phyloP scores from a whole-genome alignment of 2,329 filamentous ascomycete species.

The Xylariaceae sp. region DNA sequence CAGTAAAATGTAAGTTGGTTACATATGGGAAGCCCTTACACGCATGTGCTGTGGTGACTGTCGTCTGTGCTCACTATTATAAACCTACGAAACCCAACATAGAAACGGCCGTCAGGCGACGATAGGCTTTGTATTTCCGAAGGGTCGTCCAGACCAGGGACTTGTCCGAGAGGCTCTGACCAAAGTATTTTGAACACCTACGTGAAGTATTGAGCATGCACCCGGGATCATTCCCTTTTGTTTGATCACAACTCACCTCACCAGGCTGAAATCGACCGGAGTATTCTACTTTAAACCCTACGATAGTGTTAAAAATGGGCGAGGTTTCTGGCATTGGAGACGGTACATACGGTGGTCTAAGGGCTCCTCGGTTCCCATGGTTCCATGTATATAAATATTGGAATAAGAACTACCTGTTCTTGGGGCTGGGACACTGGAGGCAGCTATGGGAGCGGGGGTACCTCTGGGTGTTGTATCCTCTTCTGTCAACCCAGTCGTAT shows the following conservation, averaged over 20 bases:
- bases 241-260: constrained; percentile 17
- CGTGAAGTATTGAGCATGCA: background rate
- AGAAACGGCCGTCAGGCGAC: constrained; percentile 35
- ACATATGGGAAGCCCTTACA: constrained; percentile 38
- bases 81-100: constrained; percentile 49
- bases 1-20: background rate
- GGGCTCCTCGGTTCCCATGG: constrained; percentile 18
- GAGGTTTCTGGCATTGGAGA: background rate
- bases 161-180: constrained; percentile 45
- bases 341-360: constrained; percentile 19
- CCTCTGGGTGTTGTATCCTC: background rate
- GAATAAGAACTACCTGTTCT: no score
- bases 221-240: no score
- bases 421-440: constrained; percentile 3
- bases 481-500: constrained; percentile 8
- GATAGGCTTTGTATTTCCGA: constrained; percentile 31
- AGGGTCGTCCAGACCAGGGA: constrained; percentile 19
- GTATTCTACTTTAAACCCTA: constrained; percentile 23
- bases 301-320: background rate
- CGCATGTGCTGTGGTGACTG: constrained; percentile 52
- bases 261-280: constrained; percentile 25
- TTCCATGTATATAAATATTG: constrained; percentile 17
- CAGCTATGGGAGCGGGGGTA: background rate
- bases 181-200: constrained; percentile 54
- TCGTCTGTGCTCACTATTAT: constrained; percentile 48